Evolutionary conservation across 1,284 basidiomycete genomes (phyloP).

Genomic region (Sanghuangporus sanghuang): DNA sequence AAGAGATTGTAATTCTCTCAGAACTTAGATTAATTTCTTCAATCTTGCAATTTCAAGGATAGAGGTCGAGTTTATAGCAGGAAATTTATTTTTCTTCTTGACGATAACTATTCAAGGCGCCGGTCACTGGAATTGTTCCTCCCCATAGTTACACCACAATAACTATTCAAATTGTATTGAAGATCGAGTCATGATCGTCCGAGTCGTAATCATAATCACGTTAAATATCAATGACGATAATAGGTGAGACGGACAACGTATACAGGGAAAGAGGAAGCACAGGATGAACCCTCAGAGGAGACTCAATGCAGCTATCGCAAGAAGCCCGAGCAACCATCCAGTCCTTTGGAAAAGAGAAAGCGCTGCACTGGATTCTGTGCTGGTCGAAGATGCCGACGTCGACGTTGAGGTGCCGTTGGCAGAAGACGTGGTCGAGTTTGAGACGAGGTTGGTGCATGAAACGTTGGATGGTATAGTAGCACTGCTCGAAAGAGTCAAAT

Average conservation of each 20-base stretch:
- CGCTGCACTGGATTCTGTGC: slow-evolving; percentile 6
- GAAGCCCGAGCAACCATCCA: slow-evolving; percentile 1
- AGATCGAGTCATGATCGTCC: too few species aligned
- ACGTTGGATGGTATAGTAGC: slow-evolving; percentile 36
- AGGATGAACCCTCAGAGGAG: neutral
- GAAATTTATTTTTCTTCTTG: too few species aligned
- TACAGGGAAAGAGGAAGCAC: neutral
- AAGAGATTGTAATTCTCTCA: too few species aligned
- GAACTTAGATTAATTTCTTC: too few species aligned
- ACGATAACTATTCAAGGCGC: too few species aligned
- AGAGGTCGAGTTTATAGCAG: too few species aligned
- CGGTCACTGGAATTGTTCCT: too few species aligned
- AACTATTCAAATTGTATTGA: too few species aligned
- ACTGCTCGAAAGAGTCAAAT: slow-evolving; percentile 56
- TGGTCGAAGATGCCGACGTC: neutral
- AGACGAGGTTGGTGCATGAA: slow-evolving; percentile 27
- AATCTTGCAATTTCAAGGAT: too few species aligned
- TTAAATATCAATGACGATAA: neutral
- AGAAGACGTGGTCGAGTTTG: slow-evolving; percentile 7
- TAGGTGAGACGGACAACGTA: neutral
- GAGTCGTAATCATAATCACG: too few species aligned
- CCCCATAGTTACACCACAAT: too few species aligned
- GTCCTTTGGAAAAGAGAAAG: neutral
- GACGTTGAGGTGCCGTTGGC: neutral
- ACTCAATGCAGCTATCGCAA: slow-evolving; percentile 1